Conservation (phyloP, 2,329 filamentous ascomycete genomes). For the Pseudogymnoascus sp. region DNA sequence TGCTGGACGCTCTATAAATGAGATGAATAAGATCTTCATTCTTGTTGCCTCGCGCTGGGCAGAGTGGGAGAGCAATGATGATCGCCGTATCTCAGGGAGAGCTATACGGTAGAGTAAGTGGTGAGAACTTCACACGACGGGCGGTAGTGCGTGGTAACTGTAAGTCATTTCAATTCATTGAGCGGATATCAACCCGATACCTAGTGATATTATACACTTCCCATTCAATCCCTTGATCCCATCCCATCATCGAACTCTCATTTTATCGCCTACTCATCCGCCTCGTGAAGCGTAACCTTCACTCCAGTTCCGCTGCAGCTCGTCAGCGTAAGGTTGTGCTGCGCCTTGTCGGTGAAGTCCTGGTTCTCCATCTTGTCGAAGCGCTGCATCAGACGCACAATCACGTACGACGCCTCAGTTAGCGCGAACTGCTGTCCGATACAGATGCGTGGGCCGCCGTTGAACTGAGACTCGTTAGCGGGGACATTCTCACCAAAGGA, state of each 20-base stretch:
- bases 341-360: constrained; percentile 26
- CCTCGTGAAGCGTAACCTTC: constrained; percentile 28
- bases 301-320: constrained; percentile 29
- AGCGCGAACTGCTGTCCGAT: constrained; percentile 34
- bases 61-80: background rate
- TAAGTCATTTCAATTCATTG: constrained; percentile 8
- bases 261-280: constrained; percentile 10
- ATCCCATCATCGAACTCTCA: background rate
- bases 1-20: no score
- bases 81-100: background rate
- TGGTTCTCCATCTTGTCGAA: constrained; percentile 29
- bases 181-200: background rate
- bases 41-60: background rate
- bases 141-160: background rate
- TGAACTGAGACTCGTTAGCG: constrained; percentile 23
- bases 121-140: background rate
- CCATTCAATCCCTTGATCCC: background rate
- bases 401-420: constrained; percentile 30
- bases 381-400: constrained; percentile 30
- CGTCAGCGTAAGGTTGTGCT: constrained; percentile 23
- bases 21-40: background rate
- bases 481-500: no score
- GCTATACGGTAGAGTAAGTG: background rate
- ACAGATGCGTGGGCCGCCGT: constrained; percentile 33
- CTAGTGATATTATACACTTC: background rate